A percentile compares a stretch with the other conserved stretches of the same genome.
phyloP scores from a whole-genome alignment of 2,329 filamentous ascomycete species.

The Knufia petricola region DNA sequence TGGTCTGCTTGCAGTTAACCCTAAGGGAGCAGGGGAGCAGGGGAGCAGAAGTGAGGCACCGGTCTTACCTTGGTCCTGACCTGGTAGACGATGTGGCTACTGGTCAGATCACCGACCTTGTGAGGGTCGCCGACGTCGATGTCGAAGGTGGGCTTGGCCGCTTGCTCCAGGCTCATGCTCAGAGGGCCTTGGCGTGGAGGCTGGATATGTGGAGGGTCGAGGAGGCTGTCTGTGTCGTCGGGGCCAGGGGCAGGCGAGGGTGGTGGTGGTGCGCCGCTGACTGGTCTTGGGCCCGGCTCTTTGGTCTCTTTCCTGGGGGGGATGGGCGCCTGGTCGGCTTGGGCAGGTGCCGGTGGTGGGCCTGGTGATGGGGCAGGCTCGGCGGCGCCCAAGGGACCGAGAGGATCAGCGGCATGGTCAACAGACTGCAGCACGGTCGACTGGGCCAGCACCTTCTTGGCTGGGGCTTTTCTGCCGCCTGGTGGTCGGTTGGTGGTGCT shows the following conservation, averaged over 20 bases:
- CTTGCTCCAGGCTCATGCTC: conserved; percentile 85
- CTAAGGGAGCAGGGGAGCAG: no score
- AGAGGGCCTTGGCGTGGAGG: conserved; percentile 55
- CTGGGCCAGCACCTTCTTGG: conserved; percentile 50
- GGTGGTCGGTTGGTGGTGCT: conserved; percentile 39
- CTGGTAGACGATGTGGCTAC: conserved; percentile 94
- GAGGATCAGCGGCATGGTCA: conserved; percentile 52
- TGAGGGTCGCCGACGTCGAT: conserved; percentile 93
- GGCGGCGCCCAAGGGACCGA: conserved; percentile 46
- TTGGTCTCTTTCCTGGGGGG: conserved; percentile 54
- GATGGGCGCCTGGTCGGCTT: conserved; percentile 45
- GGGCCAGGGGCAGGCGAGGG: no score
- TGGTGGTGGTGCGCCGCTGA: background rate
- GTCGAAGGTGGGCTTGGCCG: conserved; percentile 80
- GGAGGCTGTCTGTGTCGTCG: no score
- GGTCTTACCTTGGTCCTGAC: conserved; percentile 73
- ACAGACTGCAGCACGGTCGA: conserved; percentile 54
- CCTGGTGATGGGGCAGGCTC: conserved; percentile 23
- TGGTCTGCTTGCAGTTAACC: no score
- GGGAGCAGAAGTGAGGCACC: background rate
- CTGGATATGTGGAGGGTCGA: no score
- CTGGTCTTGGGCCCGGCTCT: conserved; percentile 34
- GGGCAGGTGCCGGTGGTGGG: conserved; percentile 24
- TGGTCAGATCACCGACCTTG: conserved; percentile 94
- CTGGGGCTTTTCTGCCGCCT: conserved; percentile 41